Conservation (phyloP, 1,284 basidiomycete genomes). For the Cutaneotrichosporon spelunceum region DNA sequence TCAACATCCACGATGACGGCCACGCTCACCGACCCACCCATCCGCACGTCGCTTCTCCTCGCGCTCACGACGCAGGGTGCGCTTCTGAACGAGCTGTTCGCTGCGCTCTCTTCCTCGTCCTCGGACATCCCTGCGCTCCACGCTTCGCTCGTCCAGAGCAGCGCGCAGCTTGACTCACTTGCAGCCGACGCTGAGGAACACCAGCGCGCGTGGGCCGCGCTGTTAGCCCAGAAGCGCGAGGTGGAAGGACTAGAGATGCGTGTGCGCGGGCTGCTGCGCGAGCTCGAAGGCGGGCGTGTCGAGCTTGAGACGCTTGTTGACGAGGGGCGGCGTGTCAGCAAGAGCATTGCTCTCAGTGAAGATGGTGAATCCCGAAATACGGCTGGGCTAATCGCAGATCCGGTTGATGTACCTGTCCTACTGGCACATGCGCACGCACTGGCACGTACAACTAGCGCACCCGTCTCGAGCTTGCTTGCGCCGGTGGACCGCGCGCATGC, state of each 20-base stretch:
- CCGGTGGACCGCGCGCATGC: constrained; percentile 32
- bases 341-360: constrained; percentile 34
- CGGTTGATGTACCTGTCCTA: constrained; percentile 29
- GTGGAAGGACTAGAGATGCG: constrained; percentile 33
- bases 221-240: constrained; percentile 30
- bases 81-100: constrained; percentile 40
- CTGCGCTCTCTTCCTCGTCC: constrained; percentile 18
- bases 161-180: constrained; percentile 28
- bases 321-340: constrained; percentile 25
- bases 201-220: constrained; percentile 31
- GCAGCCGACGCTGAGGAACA: constrained; percentile 31
- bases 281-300: constrained; percentile 31
- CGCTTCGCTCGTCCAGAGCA: constrained; percentile 23
- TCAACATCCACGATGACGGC: constrained; percentile 9
- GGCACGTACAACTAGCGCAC: constrained; percentile 39
- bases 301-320: constrained; percentile 39
- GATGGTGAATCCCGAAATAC: constrained; percentile 24
- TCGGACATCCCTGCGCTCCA: constrained; percentile 23
- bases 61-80: constrained; percentile 41
- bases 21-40: constrained; percentile 20
- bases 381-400: constrained; percentile 27
- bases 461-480: constrained; percentile 32
- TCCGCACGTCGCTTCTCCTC: constrained; percentile 34
- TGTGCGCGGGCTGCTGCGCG: constrained; percentile 27
- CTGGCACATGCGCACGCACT: constrained; percentile 41